Conservation (phyloP, 163 green algal genomes). For the Prototheca wickerhamii region DNA sequence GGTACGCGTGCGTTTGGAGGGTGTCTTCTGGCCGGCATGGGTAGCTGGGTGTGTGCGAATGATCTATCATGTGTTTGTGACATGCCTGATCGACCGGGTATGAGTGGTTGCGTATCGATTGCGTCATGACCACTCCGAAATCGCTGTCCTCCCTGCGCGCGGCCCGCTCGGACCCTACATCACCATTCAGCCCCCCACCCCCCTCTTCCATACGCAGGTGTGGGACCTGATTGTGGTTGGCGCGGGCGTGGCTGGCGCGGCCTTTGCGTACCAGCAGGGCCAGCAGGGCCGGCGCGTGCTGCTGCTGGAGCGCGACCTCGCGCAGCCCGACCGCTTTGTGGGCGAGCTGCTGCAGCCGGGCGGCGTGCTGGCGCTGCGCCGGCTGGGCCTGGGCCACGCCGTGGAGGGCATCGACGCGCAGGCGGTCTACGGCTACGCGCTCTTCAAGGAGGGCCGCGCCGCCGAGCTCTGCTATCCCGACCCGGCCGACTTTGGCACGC, state of each 20-base stretch:
- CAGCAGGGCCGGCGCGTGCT: slow-evolving; percentile 74
- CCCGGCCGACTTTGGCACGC: slow-evolving; percentile 39
- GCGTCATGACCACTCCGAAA: too few relatives aligned
- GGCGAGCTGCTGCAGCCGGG: slow-evolving; percentile 92
- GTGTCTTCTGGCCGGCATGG: too few relatives aligned
- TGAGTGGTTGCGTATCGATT: not conserved
- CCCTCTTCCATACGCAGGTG: slow-evolving; percentile 41
- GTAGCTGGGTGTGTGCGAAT: not conserved
- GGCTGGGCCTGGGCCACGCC: slow-evolving; percentile 73
- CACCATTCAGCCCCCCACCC: not conserved
- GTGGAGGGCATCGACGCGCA: slow-evolving; percentile 78
- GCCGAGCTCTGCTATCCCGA: slow-evolving; percentile 73
- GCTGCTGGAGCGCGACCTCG: slow-evolving; percentile 84
- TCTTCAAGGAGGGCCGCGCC: slow-evolving; percentile 81
- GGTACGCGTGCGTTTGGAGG: too few relatives aligned
- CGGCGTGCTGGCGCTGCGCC: slow-evolving; percentile 84
- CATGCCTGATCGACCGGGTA: not conserved
- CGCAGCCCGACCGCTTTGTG: slow-evolving; percentile 92
- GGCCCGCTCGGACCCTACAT: not conserved
- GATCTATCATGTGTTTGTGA: too few relatives aligned
- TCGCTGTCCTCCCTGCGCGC: too few relatives aligned
- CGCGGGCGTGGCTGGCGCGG: slow-evolving; percentile 75
- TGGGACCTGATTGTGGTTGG: slow-evolving; percentile 92
- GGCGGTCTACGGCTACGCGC: slow-evolving; percentile 87
- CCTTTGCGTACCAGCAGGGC: slow-evolving; percentile 67